Evolutionary conservation across 345 rosid species (phyloP).

Genomic region (Psidium friedrichsthalianum): DNA sequence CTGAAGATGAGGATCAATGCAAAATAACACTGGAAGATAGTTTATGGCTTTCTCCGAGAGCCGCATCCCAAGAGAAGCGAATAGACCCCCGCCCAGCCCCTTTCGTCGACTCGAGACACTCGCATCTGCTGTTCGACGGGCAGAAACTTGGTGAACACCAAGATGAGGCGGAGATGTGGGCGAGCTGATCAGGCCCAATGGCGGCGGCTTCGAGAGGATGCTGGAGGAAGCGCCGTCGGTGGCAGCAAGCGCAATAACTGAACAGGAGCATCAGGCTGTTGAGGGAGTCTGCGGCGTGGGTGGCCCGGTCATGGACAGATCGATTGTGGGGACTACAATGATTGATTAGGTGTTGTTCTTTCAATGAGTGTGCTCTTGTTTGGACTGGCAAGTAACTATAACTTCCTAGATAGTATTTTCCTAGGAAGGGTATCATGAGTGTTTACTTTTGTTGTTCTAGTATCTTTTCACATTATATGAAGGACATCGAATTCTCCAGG

Average conservation of each 20-base stretch:
- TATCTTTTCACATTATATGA: no score
- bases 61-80: no score
- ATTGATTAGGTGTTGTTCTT: no score
- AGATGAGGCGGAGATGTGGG: conserved; percentile 7
- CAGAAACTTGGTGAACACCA: conserved; percentile 4
- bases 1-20: conserved; percentile 14
- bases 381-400: no score
- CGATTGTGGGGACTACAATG: background rate
- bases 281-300: conserved; percentile 10
- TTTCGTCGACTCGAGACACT: conserved; percentile 14
- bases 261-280: conserved; percentile 8
- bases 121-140: conserved; percentile 5
- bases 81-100: no score
- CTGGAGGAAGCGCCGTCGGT: conserved; percentile 16
- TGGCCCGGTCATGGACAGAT: conserved; percentile 5
- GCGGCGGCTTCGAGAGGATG: conserved; percentile 5
- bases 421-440: no score
- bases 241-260: conserved; percentile 16
- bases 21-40: conserved; percentile 22
- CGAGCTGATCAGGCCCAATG: background rate
- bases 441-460: no score
- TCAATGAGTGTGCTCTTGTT: no score
- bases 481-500: background rate
- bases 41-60: no score
- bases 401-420: no score